Percentiles rank a stretch among this genome's conserved stretches.
Evolutionary conservation across 2,329 filamentous ascomycete species (phyloP).

Genomic region (Calonectria montana): DNA sequence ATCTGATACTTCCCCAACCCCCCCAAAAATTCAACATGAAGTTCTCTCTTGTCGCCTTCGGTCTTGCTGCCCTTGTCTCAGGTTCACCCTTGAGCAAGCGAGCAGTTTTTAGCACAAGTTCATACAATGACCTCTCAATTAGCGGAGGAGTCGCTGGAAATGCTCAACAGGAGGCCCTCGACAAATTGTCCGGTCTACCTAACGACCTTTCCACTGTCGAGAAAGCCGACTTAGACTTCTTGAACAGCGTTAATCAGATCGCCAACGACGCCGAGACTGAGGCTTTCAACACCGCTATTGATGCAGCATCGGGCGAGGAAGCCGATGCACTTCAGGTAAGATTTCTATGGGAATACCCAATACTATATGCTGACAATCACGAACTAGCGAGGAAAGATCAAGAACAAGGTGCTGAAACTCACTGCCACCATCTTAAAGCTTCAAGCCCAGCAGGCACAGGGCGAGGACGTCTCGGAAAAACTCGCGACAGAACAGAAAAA

Average conservation of each 20-base stretch:
- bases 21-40: slow-evolving; percentile 43
- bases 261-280: slow-evolving; percentile 64
- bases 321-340: slow-evolving; percentile 60
- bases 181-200: slow-evolving; percentile 50
- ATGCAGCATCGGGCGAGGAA: slow-evolving; percentile 56
- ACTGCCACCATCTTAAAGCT: slow-evolving; percentile 63
- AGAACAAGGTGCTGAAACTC: slow-evolving; percentile 71
- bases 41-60: slow-evolving; percentile 47
- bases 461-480: slow-evolving; percentile 57
- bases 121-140: slow-evolving; percentile 60
- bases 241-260: slow-evolving; percentile 62
- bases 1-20: background rate
- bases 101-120: slow-evolving; percentile 47
- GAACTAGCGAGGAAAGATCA: slow-evolving; percentile 63
- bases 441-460: slow-evolving; percentile 62
- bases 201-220: slow-evolving; percentile 58
- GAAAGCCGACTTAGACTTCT: slow-evolving; percentile 58
- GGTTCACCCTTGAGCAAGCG: slow-evolving; percentile 44
- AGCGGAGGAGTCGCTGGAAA: slow-evolving; percentile 58
- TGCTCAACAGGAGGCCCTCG: slow-evolving; percentile 55
- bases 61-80: slow-evolving; percentile 40
- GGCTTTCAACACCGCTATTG: slow-evolving; percentile 66
- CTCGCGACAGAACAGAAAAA: slow-evolving; percentile 61
- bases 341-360: rapidly evolving
- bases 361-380: background rate